Evolutionary conservation across 441 rosid species (phyloP), one percentile per base, ranked within the genome.

Genomic region (Pelargonium cotyledonis): DNA sequence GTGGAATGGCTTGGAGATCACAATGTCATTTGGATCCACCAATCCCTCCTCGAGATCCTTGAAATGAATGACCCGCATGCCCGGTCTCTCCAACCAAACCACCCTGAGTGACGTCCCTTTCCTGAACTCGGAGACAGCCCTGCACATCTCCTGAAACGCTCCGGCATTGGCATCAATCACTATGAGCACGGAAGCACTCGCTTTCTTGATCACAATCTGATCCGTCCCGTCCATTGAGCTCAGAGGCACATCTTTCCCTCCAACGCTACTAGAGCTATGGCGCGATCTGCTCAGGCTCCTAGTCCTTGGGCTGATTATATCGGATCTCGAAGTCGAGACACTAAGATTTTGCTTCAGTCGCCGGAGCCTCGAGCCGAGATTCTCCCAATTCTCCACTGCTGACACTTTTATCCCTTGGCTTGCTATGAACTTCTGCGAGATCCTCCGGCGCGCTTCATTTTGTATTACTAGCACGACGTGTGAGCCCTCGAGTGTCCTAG

Each of bases 1-100:
- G 26, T 93, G 97, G 60, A 93, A 85, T 6, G 96, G 94, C 64
- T 83, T 82, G 2, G 73, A 23, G 44, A 77, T 18, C 63, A 92
- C 67, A 3, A 83, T 87, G 41, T 89, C 90, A 1, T 47, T 65
- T 3, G 77, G 62, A 64, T 78, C 79, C 0, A 72, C 38, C 23
- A 16, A 49, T 53, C 72, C 78, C 7, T 55, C 73, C 15, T 77
- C 75, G 11, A 65, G 61, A 44, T 41, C 58, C 19, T 41, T 35
- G 0, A 58, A 51, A 31, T 68, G 35, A 15, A 75, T 73, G 6
- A 67, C 69, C 6, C 75, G 66, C 0, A 70, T 66, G 12, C 69
- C 70, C 1, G 88, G 87, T 58, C 78, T 85, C 60, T 85, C 88
- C 16, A 93, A 72, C 98, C 98, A 93, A 65, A 90, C 87, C 21